A percentile compares a stretch with the other conserved stretches of the same genome.
phyloP scores from a whole-genome alignment of 441 rosid species.

The Erodium trifolium region DNA sequence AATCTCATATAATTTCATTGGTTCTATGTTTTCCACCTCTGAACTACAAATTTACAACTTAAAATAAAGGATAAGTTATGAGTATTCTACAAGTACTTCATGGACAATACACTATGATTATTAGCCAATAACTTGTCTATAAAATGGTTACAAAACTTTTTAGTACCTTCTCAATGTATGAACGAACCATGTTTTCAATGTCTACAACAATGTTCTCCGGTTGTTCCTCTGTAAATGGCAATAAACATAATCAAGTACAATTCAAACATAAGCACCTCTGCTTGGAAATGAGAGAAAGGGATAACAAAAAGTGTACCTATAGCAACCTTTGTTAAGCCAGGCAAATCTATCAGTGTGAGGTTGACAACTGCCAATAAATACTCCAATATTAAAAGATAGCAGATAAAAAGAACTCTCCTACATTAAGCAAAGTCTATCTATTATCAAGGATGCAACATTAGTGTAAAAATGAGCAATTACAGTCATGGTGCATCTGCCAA shows the following conservation, averaged over 20 bases:
- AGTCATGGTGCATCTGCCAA: background rate
- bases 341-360: constrained; percentile 93
- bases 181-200: constrained; percentile 94
- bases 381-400: constrained; percentile 12
- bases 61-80: background rate
- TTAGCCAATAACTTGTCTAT: background rate
- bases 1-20: background rate
- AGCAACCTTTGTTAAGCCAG: constrained; percentile 99
- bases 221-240: constrained; percentile 75
- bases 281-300: background rate
- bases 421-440: background rate
- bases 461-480: background rate
- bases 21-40: background rate
- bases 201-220: constrained; percentile 79
- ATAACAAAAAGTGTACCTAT: constrained; percentile 54
- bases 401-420: background rate
- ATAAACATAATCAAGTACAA: constrained; percentile 15
- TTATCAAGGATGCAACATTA: background rate
- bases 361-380: constrained; percentile 66
- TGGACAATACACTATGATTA: background rate
- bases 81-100: background rate
- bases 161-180: constrained; percentile 76
- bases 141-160: background rate
- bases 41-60: background rate
- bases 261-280: background rate